Conservation (phyloP, 495 filamentous ascomycete genomes). For the Penicillium lagena region DNA sequence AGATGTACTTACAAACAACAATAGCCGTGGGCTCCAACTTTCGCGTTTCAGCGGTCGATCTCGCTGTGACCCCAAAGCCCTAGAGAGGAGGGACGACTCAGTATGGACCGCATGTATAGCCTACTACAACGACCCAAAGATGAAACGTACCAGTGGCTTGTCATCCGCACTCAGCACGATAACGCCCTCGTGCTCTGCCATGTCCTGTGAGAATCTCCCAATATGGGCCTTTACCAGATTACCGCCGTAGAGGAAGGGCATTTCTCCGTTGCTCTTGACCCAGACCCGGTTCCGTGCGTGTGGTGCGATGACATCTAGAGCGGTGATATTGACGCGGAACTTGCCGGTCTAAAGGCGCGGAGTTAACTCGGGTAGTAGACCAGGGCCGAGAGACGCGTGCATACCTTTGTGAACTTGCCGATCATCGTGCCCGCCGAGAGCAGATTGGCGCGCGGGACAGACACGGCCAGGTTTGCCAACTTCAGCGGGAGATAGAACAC, state of each 20-base stretch:
- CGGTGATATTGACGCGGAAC: constrained; percentile 43
- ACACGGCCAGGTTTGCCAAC: constrained; percentile 85
- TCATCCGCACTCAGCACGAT: constrained; percentile 39
- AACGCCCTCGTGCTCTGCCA: constrained; percentile 41
- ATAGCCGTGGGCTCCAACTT: constrained; percentile 85
- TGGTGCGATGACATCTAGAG: constrained; percentile 73
- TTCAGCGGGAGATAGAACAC: constrained; percentile 86
- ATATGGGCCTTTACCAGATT: constrained; percentile 91
- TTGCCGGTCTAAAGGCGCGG: constrained; percentile 59
- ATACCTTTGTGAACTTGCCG: constrained; percentile 43
- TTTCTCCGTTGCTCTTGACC: constrained; percentile 91
- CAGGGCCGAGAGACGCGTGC: too few relatives aligned
- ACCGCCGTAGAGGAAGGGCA: constrained; percentile 85
- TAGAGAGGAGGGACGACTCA: neutral
- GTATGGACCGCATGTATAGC: neutral
- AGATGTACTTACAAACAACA: constrained; percentile 49
- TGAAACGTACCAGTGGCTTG: constrained; percentile 41
- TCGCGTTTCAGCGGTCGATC: constrained; percentile 62
- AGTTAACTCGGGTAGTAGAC: too few relatives aligned
- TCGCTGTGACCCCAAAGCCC: neutral
- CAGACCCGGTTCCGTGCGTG: constrained; percentile 92
- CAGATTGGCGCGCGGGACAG: constrained; percentile 68
- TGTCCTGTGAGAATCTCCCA: constrained; percentile 81
- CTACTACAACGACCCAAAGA: neutral
- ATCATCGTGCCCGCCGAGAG: constrained; percentile 82